Base-by-base conservation (phyloP, 2,329 filamentous ascomycete genomes). In the Epichloe glyceriae region DNA sequence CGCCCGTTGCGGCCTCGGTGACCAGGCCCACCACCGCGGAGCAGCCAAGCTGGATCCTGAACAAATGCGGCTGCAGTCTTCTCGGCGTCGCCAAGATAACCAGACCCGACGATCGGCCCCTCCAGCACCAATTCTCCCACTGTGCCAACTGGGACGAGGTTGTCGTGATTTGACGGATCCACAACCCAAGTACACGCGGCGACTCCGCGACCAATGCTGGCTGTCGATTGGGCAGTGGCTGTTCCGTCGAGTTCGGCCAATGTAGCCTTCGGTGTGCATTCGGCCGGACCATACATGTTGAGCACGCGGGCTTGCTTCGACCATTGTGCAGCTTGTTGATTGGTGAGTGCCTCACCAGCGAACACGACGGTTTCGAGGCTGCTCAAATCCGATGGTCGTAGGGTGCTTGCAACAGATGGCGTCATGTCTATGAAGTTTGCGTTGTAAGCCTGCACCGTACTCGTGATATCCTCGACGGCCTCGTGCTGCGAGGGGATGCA, bases 401-500 rank as follows among this genome's bases (percentile, higher is more conserved):
- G 30, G 8, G 41, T 46, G 15, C 30, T 33, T 11, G 51, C 51
- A 26, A 52, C 47, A 19, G 51, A 52, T 6, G 51, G 47, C 11
- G 51, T 52, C 26, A 50, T 40, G 33, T 47, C 47, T 12, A 52
- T 26, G 19, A 48, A 46, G 43, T 50, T 52, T 34, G 41, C 47
- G 5, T 42, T 46, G 40, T 45, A 34, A 8, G 30, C 20, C n/a
- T 19, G 19, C 3, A 48, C 39, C 2, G 50, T 46, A 12, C 30
- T 37, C 2, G 46, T 22, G 11, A 45, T 42, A 15, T 50, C 20
- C 33, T 45, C 48, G 2, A 50, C 7, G 8, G 40, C 41, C 30
- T 46, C 47, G 12, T 33, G 37, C 11, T 52, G 47, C 8, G 51
- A 75, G 1, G 75, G 72, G 17, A 78, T 72, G 56, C 73, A 75